Base-by-base conservation (phyloP, 2,329 filamentous ascomycete species). In the Cytospora schulzeri region DNA sequence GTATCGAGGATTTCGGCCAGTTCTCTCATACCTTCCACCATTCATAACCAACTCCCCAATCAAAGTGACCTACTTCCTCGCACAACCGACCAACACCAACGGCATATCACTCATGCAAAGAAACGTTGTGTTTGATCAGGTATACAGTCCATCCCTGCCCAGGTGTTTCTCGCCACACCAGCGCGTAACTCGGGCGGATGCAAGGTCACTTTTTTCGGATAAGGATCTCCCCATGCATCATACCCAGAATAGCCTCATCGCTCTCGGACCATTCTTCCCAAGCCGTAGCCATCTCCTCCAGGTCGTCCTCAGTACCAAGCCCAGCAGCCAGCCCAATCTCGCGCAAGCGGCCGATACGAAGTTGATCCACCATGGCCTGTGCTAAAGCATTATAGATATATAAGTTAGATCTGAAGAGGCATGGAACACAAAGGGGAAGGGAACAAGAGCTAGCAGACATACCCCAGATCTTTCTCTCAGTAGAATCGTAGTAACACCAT, bases 231-330 rank as follows among this genome's bases (percentile, higher is more conserved):
- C 70, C 70, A 12, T 70, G 66, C 56, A 72, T 35, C 69, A 71
- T 71, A 22, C 65, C 70, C 60, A 72, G 66, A 29, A 55, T 69
- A 51, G 70, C 70, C 55, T 70, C 69, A 35, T 71, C 70, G 62
- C 50, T 69, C 57, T 66, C 31, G 11, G 61, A 67, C 71, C 70
- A 72, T 67, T 69, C 69, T 53, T 71, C 67, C 70, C 67, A 72
- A 62, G 67, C 69, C 60, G 67, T 68, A 33, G 66, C 69, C 70
- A 72, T 72, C 54, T 71, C 70, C 60, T 71, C 70, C 33, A 72
- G 58, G 29, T 71, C 65, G 53, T 67, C 67, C 53, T 70, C 68
- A 45, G 65, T 68, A 57, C 51, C 69, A 35, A 69, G 58, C 38
- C 63, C 63, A 31, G 66, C 69, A 57, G 29, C 35, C 6, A 57